These are phyloP conservation scores for Pythium aquatile DNA, from an alignment of 352 stramenopile species.

Conservation along the genomic window DNA sequence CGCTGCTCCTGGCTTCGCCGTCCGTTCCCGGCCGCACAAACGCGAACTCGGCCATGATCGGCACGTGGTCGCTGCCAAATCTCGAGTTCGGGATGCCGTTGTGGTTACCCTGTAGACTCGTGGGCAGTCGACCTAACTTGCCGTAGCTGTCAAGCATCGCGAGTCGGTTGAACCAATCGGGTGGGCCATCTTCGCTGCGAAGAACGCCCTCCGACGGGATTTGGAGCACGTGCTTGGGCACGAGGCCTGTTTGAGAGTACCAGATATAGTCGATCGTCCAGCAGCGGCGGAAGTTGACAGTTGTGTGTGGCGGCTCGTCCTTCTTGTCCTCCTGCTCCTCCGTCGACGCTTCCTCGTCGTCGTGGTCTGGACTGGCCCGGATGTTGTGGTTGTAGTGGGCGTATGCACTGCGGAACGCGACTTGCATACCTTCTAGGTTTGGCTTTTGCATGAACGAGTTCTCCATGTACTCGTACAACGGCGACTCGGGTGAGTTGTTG, in stretches of 20 bases:
- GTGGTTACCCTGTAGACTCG: slow-evolving; percentile 73
- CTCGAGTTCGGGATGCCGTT: slow-evolving; percentile 87
- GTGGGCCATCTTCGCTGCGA: slow-evolving; percentile 68
- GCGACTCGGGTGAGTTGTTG: slow-evolving; percentile 84
- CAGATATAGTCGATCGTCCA: slow-evolving; percentile 91
- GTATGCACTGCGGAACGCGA: slow-evolving; percentile 76
- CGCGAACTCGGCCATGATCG: slow-evolving; percentile 84
- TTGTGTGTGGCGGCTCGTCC: slow-evolving; percentile 79
- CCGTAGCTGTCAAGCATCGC: slow-evolving; percentile 70
- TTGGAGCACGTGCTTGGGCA: slow-evolving; percentile 60
- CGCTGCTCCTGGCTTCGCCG: not conserved
- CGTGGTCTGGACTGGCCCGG: slow-evolving; percentile 22
- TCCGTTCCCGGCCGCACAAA: slow-evolving; percentile 40
- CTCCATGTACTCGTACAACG: slow-evolving; percentile 88
- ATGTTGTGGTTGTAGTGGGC: slow-evolving; percentile 61
- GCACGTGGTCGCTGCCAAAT: slow-evolving; percentile 84
- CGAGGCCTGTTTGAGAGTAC: slow-evolving; percentile 70
- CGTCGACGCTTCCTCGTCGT: slow-evolving; percentile 26
- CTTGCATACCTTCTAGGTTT: slow-evolving; percentile 66
- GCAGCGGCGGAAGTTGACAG: slow-evolving; percentile 83
- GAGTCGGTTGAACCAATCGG: slow-evolving; percentile 76
- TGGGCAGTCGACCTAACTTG: slow-evolving; percentile 57
- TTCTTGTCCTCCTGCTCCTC: slow-evolving; percentile 41
- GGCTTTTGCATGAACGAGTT: slow-evolving; percentile 85
- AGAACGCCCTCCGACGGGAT: slow-evolving; percentile 72